Conservation (phyloP, 2,329 filamentous ascomycete genomes). For the Xylaria sp. region DNA sequence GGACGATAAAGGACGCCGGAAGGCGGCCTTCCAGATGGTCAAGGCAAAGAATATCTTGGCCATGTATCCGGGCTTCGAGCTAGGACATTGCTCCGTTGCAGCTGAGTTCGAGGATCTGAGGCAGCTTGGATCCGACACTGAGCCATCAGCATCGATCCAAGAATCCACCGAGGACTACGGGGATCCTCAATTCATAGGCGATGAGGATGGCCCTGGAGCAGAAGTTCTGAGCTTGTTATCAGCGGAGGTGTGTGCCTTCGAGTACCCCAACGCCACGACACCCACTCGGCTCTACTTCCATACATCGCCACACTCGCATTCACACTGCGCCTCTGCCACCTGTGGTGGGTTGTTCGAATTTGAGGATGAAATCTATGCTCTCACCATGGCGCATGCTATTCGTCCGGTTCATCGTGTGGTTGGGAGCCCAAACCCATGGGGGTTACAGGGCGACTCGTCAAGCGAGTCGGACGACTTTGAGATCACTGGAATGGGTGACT, state of each 20-base stretch:
- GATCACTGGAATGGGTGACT: constrained; percentile 33
- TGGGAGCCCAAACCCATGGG: neutral
- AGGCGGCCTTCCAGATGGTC: constrained; percentile 31
- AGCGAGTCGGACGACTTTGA: constrained; percentile 33
- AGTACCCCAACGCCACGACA: neutral
- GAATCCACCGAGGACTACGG: neutral
- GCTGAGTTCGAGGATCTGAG: constrained; percentile 34
- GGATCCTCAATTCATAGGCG: neutral
- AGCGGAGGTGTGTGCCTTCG: constrained; percentile 29
- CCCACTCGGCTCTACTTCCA: constrained; percentile 31
- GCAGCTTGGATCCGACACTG: constrained; percentile 17
- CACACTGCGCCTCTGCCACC: constrained; percentile 27
- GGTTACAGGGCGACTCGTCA: constrained; percentile 11
- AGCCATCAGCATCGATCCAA: neutral
- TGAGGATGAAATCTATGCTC: constrained; percentile 6
- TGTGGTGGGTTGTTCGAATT: constrained; percentile 30
- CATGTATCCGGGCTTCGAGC: constrained; percentile 31
- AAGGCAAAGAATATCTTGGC: constrained; percentile 29
- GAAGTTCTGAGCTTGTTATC: constrained; percentile 26
- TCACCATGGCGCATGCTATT: constrained; percentile 33
- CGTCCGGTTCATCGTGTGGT: constrained; percentile 2
- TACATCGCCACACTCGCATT: constrained; percentile 21
- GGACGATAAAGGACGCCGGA: constrained; percentile 32
- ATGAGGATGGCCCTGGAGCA: constrained; percentile 3
- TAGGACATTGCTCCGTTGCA: constrained; percentile 34